Conservation (phyloP, 1,284 basidiomycete genomes). For the Cutaneotrichosporon dermatis region DNA sequence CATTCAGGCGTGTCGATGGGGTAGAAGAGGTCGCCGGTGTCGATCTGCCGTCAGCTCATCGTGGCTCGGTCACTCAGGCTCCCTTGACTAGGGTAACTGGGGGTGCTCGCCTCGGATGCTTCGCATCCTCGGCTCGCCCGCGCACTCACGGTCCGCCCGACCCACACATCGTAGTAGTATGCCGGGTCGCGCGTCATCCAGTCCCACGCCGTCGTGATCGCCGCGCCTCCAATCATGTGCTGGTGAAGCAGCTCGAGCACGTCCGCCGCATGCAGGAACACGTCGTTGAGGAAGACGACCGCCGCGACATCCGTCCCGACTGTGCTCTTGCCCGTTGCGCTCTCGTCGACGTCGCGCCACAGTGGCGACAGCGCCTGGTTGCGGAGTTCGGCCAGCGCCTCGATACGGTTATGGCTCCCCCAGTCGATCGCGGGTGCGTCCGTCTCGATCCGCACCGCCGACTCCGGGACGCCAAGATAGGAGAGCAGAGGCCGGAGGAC, state of each 20-base stretch:
- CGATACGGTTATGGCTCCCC: constrained; percentile 41
- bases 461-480: constrained; percentile 32
- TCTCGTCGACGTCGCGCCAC: not conserved
- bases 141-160: constrained; percentile 41
- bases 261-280: constrained; percentile 43
- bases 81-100: too few relatives aligned
- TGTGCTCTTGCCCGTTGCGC: not conserved
- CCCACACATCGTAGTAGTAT: constrained; percentile 50
- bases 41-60: constrained; percentile 26
- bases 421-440: constrained; percentile 40
- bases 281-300: constrained; percentile 49
- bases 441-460: constrained; percentile 32
- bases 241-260: constrained; percentile 45
- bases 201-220: constrained; percentile 47
- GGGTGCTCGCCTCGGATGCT: too few relatives aligned
- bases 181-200: constrained; percentile 44
- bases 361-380: constrained; percentile 44
- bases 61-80: too few relatives aligned
- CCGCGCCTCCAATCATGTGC: constrained; percentile 30
- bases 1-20: constrained; percentile 42
- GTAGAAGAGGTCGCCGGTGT: constrained; percentile 48
- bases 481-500: constrained; percentile 38
- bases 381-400: constrained; percentile 42
- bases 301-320: constrained; percentile 26
- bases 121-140: too few relatives aligned